Evolutionary conservation across 2,329 filamentous ascomycete species (phyloP), one percentile per base, ranked within the genome.

Genomic region (Apiospora marii): DNA sequence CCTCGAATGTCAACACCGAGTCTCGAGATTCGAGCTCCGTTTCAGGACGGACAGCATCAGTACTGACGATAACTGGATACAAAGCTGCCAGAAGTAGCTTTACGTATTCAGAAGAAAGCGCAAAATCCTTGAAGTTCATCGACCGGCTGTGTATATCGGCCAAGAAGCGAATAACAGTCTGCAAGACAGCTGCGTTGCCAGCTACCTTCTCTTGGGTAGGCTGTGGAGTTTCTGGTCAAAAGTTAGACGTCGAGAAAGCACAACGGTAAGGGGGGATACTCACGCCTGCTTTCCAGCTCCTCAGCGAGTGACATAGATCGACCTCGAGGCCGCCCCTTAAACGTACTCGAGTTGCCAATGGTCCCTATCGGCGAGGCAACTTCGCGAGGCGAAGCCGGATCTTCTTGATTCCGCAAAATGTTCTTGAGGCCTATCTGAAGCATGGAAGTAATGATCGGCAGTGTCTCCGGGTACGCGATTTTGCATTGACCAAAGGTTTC

Each of bases 51-150:
- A 98, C 92, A 30, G 92, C 88, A 82, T 98, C 94, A 16, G 94
- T 92, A 76, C 94, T 96, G 37, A 98, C 95, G 69, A 98, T 89
- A 24, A 96, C 90, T 1, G 96, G 95, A 79, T 96, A 99, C 2
- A 98, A 85, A 16, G 94, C 92, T 48, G 91, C 90, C 0, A 98
- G 86, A 4, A 99, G 84, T 67, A 94, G 87, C 74, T 96, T 92
- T 1, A 96, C 85, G 82, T 98, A 98, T 64, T 93, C 92, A 0
- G 95, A 97, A 0, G 88, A 89, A 14, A 92, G 83, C 0, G 94
- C 90, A 81, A 97, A 98, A 64, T 98, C 95, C 72, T 93, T 89
- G 80, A 98, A 98, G 37, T 89, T 88, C 1, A 86, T 81, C 4
- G 94, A 98, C 51, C 91, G 91, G n/a, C 87, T 84, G 76, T 98